Conservation (phyloP, 108 stramenopile species). For the Heterococcus sp. region DNA sequence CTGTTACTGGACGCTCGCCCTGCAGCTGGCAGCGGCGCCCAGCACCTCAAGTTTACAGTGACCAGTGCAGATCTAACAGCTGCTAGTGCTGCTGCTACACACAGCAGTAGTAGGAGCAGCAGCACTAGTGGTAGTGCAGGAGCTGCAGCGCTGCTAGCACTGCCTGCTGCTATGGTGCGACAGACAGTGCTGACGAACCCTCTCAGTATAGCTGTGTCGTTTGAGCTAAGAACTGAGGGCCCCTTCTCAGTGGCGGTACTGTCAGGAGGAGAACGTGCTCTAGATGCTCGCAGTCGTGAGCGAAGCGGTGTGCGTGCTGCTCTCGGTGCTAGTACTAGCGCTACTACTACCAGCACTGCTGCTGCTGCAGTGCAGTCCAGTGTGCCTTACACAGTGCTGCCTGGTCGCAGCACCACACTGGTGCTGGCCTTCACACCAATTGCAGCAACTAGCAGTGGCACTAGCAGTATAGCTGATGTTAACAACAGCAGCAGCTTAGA, state of each 20-base stretch:
- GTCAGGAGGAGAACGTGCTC: neutral
- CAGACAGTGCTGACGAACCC: constrained; percentile 13
- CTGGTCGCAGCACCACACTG: constrained; percentile 15
- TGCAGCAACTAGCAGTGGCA: no score
- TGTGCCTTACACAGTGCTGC: constrained; percentile 2
- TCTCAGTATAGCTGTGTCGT: constrained; percentile 15
- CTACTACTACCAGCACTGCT: neutral
- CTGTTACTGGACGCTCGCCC: neutral
- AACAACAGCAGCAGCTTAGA: no score
- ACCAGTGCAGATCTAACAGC: neutral
- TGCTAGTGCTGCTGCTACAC: neutral
- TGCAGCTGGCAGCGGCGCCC: neutral
- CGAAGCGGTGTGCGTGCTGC: neutral
- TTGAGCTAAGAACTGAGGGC: neutral
- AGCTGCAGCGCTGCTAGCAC: no score
- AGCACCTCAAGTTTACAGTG: neutral
- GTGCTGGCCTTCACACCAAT: constrained; percentile 13
- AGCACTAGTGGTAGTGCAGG: no score
- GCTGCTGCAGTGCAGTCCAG: neutral
- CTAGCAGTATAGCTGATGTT: no score
- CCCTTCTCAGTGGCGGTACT: neutral
- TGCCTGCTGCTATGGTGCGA: neutral
- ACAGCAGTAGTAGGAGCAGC: neutral
- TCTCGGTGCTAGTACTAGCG: neutral
- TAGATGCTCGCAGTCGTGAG: neutral